Percentiles rank a stretch among this genome's conserved stretches.
phyloP scores from a whole-genome alignment of 2,329 filamentous ascomycete genomes.

The Paracoccidioides lutzii region DNA sequence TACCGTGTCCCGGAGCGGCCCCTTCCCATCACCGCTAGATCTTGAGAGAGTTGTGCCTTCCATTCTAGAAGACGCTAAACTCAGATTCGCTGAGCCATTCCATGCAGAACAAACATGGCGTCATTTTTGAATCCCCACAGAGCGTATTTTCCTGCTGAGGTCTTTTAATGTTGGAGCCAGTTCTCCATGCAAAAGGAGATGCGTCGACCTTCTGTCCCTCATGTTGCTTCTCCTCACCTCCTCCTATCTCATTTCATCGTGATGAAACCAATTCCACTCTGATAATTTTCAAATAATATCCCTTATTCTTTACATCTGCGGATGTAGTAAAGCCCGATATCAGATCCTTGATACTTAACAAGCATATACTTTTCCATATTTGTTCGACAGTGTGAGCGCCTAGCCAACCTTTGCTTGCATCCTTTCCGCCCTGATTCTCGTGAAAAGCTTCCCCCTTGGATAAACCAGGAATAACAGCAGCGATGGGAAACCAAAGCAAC shows the following conservation, averaged over 20 bases:
- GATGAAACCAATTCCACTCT: not conserved
- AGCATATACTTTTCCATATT: not conserved
- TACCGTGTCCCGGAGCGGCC: no score
- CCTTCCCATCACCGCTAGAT: not conserved
- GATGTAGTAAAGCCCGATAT: not conserved
- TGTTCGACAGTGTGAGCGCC: not conserved
- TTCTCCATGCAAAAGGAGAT: no score
- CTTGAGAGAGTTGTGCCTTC: not conserved
- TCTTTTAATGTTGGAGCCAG: no score
- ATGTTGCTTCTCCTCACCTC: no score
- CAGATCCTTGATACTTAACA: not conserved
- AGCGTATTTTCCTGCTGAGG: no score
- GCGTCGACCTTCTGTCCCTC: not conserved
- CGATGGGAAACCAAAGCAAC: not conserved
- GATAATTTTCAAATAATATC: not conserved
- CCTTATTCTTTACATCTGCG: not conserved
- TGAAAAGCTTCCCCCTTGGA: no score
- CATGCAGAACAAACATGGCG: not conserved
- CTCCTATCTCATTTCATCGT: not conserved
- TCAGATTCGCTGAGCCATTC: not conserved
- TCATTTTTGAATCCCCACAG: not conserved
- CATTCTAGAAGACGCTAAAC: not conserved
- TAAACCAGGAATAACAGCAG: no score
- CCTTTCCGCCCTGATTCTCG: no score
- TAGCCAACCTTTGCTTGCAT: not conserved